phyloP scores from a whole-genome alignment of 2,329 filamentous ascomycete genomes.

The Talaromyces sp. region DNA sequence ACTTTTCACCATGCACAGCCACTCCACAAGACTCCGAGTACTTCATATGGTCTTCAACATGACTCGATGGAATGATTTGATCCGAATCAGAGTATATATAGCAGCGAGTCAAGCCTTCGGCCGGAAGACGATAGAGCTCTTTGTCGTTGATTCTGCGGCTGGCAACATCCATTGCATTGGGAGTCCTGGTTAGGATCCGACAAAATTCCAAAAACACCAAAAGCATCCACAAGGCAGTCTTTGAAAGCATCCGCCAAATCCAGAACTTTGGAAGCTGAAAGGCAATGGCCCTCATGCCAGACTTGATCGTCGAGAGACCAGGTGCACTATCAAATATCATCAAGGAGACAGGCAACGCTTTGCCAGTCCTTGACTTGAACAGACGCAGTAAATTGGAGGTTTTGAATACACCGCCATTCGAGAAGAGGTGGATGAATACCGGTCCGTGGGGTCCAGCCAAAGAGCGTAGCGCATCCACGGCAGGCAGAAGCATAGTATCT shows the following conservation, averaged over 20 bases:
- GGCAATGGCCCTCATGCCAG: constrained; percentile 37
- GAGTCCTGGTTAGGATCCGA: constrained; percentile 18
- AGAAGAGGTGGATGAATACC: constrained; percentile 52
- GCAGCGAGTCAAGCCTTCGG: constrained; percentile 27
- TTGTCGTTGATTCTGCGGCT: constrained; percentile 36
- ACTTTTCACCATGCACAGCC: constrained; percentile 39
- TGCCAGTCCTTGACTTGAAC: constrained; percentile 39
- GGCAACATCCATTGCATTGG: constrained; percentile 31
- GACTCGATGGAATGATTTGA: constrained; percentile 37
- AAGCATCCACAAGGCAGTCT: constrained; percentile 27
- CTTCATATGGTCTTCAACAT: constrained; percentile 42
- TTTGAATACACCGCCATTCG: constrained; percentile 52
- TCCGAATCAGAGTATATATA: constrained; percentile 47
- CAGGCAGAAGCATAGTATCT: constrained; percentile 34
- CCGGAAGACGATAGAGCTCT: constrained; percentile 18
- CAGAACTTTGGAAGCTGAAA: constrained; percentile 37
- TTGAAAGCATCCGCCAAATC: constrained; percentile 33
- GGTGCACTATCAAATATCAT: constrained; percentile 53
- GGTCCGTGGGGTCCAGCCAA: constrained; percentile 28
- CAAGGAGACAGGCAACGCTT: constrained; percentile 42
- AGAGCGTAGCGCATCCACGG: constrained; percentile 37
- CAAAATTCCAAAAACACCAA: constrained; percentile 25
- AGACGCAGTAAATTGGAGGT: constrained; percentile 41
- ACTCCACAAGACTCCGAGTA: constrained; percentile 36
- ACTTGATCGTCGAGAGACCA: constrained; percentile 35